Evolutionary conservation across 805 yeast genomes (phyloP).

Genomic region (Candida peoriensis): DNA sequence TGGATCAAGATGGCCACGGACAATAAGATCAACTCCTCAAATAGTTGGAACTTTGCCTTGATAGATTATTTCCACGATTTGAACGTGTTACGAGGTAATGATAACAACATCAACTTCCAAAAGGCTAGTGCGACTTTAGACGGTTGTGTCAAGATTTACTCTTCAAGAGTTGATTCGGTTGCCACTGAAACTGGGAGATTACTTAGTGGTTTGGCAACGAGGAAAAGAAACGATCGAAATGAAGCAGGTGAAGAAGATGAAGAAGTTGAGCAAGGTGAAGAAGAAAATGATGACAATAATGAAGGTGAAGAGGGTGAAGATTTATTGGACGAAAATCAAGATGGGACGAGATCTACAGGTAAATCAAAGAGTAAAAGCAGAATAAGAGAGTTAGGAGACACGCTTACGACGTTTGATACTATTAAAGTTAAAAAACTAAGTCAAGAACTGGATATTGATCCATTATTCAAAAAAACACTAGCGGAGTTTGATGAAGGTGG

Average conservation of each 20-base stretch:
- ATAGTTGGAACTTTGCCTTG: constrained; percentile 86
- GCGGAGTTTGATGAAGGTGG: constrained; percentile 85
- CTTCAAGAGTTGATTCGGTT: constrained; percentile 89
- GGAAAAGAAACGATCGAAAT: constrained; percentile 20
- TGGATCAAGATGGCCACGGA: constrained; percentile 28
- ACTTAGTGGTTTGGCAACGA: constrained; percentile 64
- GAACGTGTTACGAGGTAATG: constrained; percentile 68
- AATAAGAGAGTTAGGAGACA: constrained; percentile 33
- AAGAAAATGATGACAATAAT: constrained; percentile 23
- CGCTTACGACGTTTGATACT: constrained; percentile 44
- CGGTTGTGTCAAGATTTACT: constrained; percentile 90
- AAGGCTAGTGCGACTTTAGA: constrained; percentile 87
- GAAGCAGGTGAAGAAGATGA: constrained; percentile 17
- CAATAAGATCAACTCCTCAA: constrained; percentile 68
- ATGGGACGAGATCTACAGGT: constrained; percentile 15
- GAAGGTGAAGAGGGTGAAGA: constrained; percentile 5
- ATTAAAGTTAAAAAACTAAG: constrained; percentile 53
- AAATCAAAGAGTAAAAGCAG: constrained; percentile 25
- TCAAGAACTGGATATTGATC: constrained; percentile 63
- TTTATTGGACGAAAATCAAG: constrained; percentile 1
- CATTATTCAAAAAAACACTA: constrained; percentile 67
- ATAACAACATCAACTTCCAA: constrained; percentile 77
- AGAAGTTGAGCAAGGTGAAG: constrained; percentile 18
- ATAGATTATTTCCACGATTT: constrained; percentile 89
- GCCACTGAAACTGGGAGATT: constrained; percentile 85